Percentiles rank a stretch among this genome's conserved stretches.
phyloP scores from a whole-genome alignment of 1,284 basidiomycete species.

The Filobasidium uniguttulatum region DNA sequence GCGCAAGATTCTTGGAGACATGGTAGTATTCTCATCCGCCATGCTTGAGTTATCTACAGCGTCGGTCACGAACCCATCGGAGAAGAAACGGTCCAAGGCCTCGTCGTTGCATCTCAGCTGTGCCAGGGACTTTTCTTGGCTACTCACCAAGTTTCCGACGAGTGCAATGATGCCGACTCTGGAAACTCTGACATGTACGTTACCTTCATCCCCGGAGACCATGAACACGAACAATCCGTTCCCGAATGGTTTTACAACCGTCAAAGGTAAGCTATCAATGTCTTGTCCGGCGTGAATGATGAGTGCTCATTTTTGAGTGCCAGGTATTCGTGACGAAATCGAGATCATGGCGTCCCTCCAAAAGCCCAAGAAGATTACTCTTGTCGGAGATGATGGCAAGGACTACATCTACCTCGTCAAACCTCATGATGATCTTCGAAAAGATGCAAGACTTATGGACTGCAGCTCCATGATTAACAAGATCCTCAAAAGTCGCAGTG shows the following conservation, averaged over 20 bases:
- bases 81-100: constrained; percentile 18
- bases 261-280: constrained; percentile 45
- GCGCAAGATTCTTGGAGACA: constrained; percentile 22
- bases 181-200: constrained; percentile 75
- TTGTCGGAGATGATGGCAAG: constrained; percentile 69
- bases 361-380: constrained; percentile 80
- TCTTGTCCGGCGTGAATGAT: no score
- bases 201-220: constrained; percentile 58
- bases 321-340: constrained; percentile 72
- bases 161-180: constrained; percentile 78
- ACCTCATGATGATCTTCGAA: constrained; percentile 93
- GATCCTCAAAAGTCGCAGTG: constrained; percentile 80
- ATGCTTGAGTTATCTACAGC: constrained; percentile 31
- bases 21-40: constrained; percentile 20
- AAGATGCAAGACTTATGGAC: constrained; percentile 96
- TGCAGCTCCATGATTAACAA: constrained; percentile 98
- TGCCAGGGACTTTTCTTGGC: constrained; percentile 45
- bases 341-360: constrained; percentile 89
- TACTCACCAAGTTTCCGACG: constrained; percentile 49
- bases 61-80: constrained; percentile 22
- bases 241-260: constrained; percentile 60
- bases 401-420: constrained; percentile 90
- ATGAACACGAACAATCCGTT: constrained; percentile 67
- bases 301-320: no score
- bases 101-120: constrained; percentile 15